Conservation (phyloP, 495 filamentous ascomycete genomes). For the Hypoxylon fragiforme region DNA sequence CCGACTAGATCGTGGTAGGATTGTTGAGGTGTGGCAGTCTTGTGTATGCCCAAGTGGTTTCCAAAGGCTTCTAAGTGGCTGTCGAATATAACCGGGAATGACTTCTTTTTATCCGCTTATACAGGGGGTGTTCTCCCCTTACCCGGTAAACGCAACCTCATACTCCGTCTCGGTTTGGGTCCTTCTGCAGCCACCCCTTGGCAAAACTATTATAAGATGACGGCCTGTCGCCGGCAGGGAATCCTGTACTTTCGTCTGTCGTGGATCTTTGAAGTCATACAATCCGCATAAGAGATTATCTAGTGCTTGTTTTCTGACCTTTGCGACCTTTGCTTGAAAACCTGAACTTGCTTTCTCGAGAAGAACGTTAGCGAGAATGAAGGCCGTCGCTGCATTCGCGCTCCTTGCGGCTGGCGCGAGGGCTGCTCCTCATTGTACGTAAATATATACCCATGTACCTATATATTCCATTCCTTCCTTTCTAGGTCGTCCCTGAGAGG, state of each 20-base stretch:
- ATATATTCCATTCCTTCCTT: neutral
- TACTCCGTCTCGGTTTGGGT: conserved; percentile 30
- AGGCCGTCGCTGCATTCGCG: conserved; percentile 38
- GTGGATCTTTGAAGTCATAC: no score
- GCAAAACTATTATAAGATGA: conserved; percentile 20
- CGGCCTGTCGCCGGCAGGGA: neutral
- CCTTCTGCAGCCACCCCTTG: conserved; percentile 1
- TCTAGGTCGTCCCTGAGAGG: neutral
- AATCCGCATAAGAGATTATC: no score
- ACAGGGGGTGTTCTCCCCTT: conserved; percentile 17
- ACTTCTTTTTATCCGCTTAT: conserved; percentile 32
- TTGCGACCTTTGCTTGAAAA: no score
- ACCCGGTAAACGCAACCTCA: conserved; percentile 28
- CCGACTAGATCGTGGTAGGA: conserved; percentile 6
- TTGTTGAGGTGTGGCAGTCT: no score
- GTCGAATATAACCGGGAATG: conserved; percentile 29
- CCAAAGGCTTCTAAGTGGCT: conserved; percentile 12
- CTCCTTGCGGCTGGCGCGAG: conserved; percentile 38
- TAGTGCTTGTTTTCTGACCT: no score
- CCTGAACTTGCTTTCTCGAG: neutral
- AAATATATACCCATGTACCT: neutral
- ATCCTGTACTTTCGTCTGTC: neutral
- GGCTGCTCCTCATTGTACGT: conserved; percentile 50
- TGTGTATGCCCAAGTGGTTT: neutral
- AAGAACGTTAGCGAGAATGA: conserved; percentile 36